A percentile compares a stretch with the other conserved stretches of the same genome.
Conservation (phyloP, 1,139 yeast genomes). For the Nakaseomyces uthaithaninus region DNA sequence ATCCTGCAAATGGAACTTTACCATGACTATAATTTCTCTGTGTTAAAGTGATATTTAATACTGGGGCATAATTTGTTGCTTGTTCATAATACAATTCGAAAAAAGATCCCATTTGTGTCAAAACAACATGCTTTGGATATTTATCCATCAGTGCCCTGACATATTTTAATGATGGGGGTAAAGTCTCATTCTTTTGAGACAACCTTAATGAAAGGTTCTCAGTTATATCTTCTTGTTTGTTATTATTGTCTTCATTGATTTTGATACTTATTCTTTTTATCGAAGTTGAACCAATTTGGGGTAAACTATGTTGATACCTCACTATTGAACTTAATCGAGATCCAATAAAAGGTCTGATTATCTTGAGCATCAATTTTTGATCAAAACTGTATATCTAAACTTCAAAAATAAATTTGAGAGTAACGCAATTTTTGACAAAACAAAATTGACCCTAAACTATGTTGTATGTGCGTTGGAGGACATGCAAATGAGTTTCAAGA, state of each 20-base stretch:
- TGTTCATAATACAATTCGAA: conserved; percentile 86
- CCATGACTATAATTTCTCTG: conserved; percentile 40
- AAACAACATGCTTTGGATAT: conserved; percentile 61
- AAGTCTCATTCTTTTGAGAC: neutral
- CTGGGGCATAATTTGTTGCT: conserved; percentile 65
- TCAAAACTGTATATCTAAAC: too few species aligned
- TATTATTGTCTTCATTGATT: neutral
- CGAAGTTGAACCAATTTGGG: neutral
- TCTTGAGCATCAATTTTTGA: neutral
- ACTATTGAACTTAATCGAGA: neutral
- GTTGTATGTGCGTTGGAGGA: too few species aligned
- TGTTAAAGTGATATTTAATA: conserved; percentile 57
- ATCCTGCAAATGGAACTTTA: conserved; percentile 81
- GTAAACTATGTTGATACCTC: neutral
- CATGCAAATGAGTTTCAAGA: too few species aligned
- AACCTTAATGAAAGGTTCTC: conserved; percentile 29
- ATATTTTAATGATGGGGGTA: conserved; percentile 29
- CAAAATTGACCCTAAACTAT: too few species aligned
- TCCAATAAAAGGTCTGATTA: neutral
- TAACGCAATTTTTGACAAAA: too few species aligned
- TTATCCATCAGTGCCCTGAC: conserved; percentile 40
- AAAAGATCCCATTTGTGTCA: conserved; percentile 86
- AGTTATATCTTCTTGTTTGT: neutral
- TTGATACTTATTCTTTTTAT: neutral
- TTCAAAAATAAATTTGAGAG: too few species aligned